Evolutionary conservation across 2,329 filamentous ascomycete species (phyloP), one percentile per base, ranked within the genome.

Genomic region (Ceratocystis albifundus): DNA sequence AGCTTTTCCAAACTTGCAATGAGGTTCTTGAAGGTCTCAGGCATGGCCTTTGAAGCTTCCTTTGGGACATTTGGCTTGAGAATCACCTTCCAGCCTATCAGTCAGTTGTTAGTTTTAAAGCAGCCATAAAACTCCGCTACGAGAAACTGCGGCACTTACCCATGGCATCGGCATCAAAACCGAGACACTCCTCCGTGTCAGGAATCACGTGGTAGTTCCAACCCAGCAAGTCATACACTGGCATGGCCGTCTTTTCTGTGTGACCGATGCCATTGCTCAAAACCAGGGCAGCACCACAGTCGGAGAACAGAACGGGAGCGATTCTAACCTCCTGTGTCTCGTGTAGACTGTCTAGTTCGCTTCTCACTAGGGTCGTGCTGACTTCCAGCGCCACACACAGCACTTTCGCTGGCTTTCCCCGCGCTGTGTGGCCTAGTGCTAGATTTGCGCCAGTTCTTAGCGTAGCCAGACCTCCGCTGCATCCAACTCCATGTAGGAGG

Each of bases 221-320:
- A 1, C 84, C 85, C 0, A 87, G 75, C 28, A 89, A 73, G 32
- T 86, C 80, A 71, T 87, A 88, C 6, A 82, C 71, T 0, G 80
- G 77, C 36, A n/a, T n/a, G 7, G 41, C 17, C 3, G 67, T 68
- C 53, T 75, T 74, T 4, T 73, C 72, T 1, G 73, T 70, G 36
- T 75, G 76, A 1, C 81, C 84, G 65, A 88, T 75, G 0, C 80
- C 80, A 71, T 89, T 89, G 71, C 83, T 85, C 44, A 89, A 71
- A 1, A 89, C 76, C 32, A 83, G 74, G 0, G 86, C 83, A 66
- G 85, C 85, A n/a, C 84, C 86, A 69, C 84, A 88, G 73, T 89
- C 87, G 22, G 85, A 88, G 72, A 89, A 89, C 1, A 89, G 74
- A 15, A 82, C 82, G 0, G 84, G 78, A 1, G 85, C 87, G 70